Evolutionary conservation across 179 eudicot genomes (phyloP).

Genomic region (Amaranthus tricolor): DNA sequence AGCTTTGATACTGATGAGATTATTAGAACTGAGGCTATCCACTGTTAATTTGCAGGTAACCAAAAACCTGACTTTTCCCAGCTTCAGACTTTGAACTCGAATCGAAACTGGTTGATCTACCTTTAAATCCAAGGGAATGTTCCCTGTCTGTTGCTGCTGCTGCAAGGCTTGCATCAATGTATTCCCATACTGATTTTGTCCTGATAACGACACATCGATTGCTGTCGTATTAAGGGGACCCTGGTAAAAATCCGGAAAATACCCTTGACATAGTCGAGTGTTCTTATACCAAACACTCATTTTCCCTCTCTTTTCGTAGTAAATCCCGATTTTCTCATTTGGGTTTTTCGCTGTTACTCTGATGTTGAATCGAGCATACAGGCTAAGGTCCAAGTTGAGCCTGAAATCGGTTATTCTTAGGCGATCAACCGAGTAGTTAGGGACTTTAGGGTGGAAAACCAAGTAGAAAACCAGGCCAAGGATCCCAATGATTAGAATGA

Average conservation of each 20-base stretch:
- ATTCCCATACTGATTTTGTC: constrained; percentile 66
- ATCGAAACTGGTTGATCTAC: constrained; percentile 67
- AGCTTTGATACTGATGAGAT: constrained; percentile 55
- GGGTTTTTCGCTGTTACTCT: constrained; percentile 69
- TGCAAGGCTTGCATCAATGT: constrained; percentile 58
- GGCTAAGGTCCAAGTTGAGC: constrained; percentile 64
- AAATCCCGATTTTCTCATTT: constrained; percentile 80
- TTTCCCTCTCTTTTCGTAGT: constrained; percentile 68
- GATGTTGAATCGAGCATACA: constrained; percentile 69
- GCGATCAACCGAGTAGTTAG: constrained; percentile 64
- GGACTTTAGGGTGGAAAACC: constrained; percentile 65
- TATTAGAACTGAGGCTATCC: constrained; percentile 62
- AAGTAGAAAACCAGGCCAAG: constrained; percentile 43
- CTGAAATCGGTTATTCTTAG: constrained; percentile 57
- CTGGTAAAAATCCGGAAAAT: constrained; percentile 69
- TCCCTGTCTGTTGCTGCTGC: constrained; percentile 72
- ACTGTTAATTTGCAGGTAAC: constrained; percentile 65
- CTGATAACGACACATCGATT: constrained; percentile 48
- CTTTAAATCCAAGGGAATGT: constrained; percentile 65
- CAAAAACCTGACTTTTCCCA: constrained; percentile 55
- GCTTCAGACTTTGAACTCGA: constrained; percentile 54
- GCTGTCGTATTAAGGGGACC: constrained; percentile 52
- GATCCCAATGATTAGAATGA: constrained; percentile 15
- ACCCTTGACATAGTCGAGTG: constrained; percentile 65
- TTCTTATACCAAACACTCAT: constrained; percentile 69